Percentiles rank a stretch among this genome's conserved stretches.
Conservation (phyloP, 116 monocot genomes). For the Trichopus zeylanicus region DNA sequence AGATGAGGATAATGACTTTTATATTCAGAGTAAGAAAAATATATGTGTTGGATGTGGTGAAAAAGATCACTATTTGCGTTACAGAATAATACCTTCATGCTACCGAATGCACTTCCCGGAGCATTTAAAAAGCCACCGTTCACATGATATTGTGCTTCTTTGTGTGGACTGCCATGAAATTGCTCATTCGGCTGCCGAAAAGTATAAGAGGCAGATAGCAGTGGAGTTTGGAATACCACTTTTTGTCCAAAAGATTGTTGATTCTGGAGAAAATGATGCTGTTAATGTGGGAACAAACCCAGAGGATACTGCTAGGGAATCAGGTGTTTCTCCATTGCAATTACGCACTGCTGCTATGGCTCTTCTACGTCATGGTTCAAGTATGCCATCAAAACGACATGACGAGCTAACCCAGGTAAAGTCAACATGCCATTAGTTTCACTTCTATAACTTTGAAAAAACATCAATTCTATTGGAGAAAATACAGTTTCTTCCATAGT, state of each 20-base stretch:
- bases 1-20: slow-evolving; percentile 95
- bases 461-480: not conserved
- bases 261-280: slow-evolving; percentile 45
- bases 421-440: not conserved
- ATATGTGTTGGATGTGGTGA: slow-evolving; percentile 98
- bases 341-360: slow-evolving; percentile 95
- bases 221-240: slow-evolving; percentile 71
- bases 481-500: too few relatives aligned
- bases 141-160: slow-evolving; percentile 94
- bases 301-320: slow-evolving; percentile 18
- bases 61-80: slow-evolving; percentile 83
- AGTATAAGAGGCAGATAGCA: slow-evolving; percentile 76
- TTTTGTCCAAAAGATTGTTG: slow-evolving; percentile 69
- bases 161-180: slow-evolving; percentile 98
- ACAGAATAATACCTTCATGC: slow-evolving; percentile 94
- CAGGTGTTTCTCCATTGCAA: slow-evolving; percentile 81
- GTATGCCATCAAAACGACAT: slow-evolving; percentile 58
- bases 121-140: slow-evolving; percentile 94
- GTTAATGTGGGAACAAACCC: slow-evolving; percentile 9
- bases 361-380: slow-evolving; percentile 77
- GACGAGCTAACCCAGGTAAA: slow-evolving; percentile 70
- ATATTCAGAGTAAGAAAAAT: slow-evolving; percentile 91
- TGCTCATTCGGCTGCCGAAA: slow-evolving; percentile 89
- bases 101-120: slow-evolving; percentile 96
- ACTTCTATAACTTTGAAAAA: not conserved